phyloP scores from a whole-genome alignment of 2,329 filamentous ascomycete species.

The Blastomyces gilchristii region DNA sequence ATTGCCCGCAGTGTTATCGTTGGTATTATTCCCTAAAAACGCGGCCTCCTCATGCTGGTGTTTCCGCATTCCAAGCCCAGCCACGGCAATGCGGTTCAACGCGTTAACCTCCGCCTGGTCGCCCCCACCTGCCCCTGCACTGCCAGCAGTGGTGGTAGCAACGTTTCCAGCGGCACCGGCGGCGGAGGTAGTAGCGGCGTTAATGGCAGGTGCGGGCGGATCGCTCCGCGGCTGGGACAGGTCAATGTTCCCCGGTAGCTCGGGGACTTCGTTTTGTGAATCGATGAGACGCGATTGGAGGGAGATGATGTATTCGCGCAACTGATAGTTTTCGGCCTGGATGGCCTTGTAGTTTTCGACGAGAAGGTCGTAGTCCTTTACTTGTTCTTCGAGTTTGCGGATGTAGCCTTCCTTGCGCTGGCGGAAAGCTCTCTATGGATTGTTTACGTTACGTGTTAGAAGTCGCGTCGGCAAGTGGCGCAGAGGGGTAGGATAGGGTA shows the following conservation, averaged over 20 bases:
- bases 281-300: conserved; percentile 81
- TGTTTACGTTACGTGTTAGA: not conserved
- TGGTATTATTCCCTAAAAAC: conserved; percentile 23
- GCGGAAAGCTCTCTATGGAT: conserved; percentile 80
- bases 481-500: not conserved
- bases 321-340: conserved; percentile 77
- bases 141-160: not conserved
- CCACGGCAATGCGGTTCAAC: conserved; percentile 35
- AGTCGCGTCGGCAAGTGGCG: not conserved
- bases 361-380: conserved; percentile 66
- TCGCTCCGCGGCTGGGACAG: conserved; percentile 47
- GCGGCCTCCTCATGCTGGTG: conserved; percentile 30
- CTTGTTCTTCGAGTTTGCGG: conserved; percentile 90
- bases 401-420: conserved; percentile 98
- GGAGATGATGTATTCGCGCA: conserved; percentile 86
- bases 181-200: conserved; percentile 10
- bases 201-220: conserved; percentile 20
- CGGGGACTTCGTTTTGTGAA: conserved; percentile 70
- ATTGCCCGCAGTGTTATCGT: not conserved
- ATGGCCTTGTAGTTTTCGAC: conserved; percentile 69
- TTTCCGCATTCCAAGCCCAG: conserved; percentile 36
- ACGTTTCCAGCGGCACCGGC: conserved; percentile 7
- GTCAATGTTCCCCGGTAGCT: conserved; percentile 69
- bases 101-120: conserved; percentile 29
- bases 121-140: conserved; percentile 12